Percentiles rank a stretch among this genome's conserved stretches.
Conservation (phyloP, 441 rosid species). For the Biscutella laevigata region DNA sequence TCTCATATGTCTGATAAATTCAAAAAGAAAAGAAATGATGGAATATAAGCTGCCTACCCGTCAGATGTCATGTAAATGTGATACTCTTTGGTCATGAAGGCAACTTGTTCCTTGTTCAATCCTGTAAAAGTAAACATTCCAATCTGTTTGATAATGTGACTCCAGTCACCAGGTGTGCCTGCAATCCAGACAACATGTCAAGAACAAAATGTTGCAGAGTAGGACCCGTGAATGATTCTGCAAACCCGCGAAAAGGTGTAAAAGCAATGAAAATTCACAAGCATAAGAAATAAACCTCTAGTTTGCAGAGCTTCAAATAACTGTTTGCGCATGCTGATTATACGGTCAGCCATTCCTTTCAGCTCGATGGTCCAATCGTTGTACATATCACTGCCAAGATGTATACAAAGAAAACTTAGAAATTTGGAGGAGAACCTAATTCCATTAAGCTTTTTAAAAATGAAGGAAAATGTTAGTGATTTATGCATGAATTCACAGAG, state of each 20-base stretch:
- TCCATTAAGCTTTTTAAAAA: conserved; percentile 1
- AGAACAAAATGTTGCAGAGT: neutral
- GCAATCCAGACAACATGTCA: conserved; percentile 12
- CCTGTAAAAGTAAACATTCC: conserved; percentile 83
- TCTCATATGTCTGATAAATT: neutral
- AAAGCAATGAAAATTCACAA: neutral
- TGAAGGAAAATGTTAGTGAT: neutral
- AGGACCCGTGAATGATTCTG: neutral
- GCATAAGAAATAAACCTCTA: conserved; percentile 31
- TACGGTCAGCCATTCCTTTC: conserved; percentile 65
- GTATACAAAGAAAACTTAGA: neutral
- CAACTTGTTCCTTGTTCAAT: conserved; percentile 59
- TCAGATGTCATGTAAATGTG: conserved; percentile 73
- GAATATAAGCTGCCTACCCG: conserved; percentile 31
- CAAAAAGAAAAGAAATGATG: neutral
- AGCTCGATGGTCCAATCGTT: conserved; percentile 54
- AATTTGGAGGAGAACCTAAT: neutral
- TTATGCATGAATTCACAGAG: neutral
- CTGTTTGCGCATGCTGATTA: conserved; percentile 55
- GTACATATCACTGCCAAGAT: conserved; percentile 38
- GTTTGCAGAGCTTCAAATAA: conserved; percentile 41
- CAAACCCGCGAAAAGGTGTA: neutral
- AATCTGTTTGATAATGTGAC: conserved; percentile 74
- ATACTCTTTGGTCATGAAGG: conserved; percentile 56
- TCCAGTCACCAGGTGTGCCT: conserved; percentile 81